Evolutionary conservation across 2,329 filamentous ascomycete species (phyloP).

Genomic region (Acephala macrosclerotiorum): DNA sequence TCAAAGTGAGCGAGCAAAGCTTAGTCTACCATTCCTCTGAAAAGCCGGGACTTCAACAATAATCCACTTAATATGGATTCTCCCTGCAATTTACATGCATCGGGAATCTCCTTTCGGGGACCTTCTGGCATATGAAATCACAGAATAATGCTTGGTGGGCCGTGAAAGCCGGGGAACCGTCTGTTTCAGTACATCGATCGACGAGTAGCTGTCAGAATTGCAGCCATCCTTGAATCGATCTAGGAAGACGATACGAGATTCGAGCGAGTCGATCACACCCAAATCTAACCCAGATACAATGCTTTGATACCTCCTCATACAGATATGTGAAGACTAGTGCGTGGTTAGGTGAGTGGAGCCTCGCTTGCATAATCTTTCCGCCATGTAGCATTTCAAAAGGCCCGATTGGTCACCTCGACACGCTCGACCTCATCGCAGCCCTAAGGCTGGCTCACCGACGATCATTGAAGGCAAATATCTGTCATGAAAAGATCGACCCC

Average conservation of each 20-base stretch:
- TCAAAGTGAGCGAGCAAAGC: constrained; percentile 1
- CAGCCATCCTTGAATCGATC: neutral
- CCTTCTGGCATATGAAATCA: neutral
- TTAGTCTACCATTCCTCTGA: neutral
- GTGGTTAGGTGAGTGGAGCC: constrained; percentile 11
- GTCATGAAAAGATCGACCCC: neutral
- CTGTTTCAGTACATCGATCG: constrained; percentile 7
- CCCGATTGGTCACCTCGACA: constrained; percentile 1
- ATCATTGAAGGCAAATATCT: neutral
- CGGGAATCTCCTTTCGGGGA: neutral
- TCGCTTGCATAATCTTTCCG: constrained; percentile 8
- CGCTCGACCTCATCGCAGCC: neutral
- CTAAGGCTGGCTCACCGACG: constrained; percentile 7
- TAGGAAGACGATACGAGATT: neutral
- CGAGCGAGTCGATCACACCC: neutral
- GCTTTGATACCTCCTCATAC: constrained; percentile 1
- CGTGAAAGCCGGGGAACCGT: neutral
- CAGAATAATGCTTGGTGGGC: neutral
- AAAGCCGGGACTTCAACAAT: neutral
- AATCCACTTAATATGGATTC: neutral
- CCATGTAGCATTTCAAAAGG: neutral
- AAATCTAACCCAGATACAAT: neutral
- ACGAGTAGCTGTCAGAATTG: constrained; percentile 6
- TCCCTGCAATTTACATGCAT: neutral
- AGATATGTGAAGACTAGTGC: constrained; percentile 5